A percentile compares a stretch with the other conserved stretches of the same genome.
These are phyloP conservation scores for Ambrosia hybrid DNA, from an alignment of 140 eudicot genomes.

Conservation along the genomic window DNA sequence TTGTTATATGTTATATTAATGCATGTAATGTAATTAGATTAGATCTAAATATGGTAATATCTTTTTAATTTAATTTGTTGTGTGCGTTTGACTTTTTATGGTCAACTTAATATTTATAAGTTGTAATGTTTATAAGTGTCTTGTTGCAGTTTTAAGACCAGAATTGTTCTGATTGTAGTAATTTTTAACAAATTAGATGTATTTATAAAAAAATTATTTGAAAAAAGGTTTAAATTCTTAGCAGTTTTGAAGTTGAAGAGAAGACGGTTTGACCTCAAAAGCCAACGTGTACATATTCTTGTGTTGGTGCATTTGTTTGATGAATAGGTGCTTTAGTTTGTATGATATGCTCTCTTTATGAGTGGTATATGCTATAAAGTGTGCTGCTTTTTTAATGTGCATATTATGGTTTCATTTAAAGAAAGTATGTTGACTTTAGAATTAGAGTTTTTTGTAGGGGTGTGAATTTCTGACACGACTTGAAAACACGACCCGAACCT, in stretches of 20 bases:
- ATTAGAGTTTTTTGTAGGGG: no score
- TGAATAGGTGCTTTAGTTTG: conserved; percentile 10
- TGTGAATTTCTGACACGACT: no score
- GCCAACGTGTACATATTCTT: not conserved
- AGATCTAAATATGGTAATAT: not conserved
- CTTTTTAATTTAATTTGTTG: not conserved
- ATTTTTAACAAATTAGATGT: not conserved
- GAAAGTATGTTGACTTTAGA: no score
- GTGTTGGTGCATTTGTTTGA: not conserved
- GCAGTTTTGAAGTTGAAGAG: conserved; percentile 21
- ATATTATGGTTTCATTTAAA: no score
- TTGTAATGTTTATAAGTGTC: not conserved
- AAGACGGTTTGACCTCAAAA: conserved; percentile 4
- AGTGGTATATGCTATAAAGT: no score
- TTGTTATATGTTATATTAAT: no score
- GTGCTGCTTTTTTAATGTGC: no score
- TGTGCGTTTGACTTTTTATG: conserved; percentile 7
- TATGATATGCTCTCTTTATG: not conserved
- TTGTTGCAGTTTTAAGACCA: not conserved
- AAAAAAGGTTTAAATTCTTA: not conserved
- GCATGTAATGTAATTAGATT: not conserved
- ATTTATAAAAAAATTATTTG: not conserved
- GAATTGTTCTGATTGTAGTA: not conserved
- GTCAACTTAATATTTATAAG: not conserved
- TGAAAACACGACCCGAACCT: no score